Conservation (phyloP, 2,329 filamentous ascomycete genomes). For the Mycocentrospora acerina region DNA sequence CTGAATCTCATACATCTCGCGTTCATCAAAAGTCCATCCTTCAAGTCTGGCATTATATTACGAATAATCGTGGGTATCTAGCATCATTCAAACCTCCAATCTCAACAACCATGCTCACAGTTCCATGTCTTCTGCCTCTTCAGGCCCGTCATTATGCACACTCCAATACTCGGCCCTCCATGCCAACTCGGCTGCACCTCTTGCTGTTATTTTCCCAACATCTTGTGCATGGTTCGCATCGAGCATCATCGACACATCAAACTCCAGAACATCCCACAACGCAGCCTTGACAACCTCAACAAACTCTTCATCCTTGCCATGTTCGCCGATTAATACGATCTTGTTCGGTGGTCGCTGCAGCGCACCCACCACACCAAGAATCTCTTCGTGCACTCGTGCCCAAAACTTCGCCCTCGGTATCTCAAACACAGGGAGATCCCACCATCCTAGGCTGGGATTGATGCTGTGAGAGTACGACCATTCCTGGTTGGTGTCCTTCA, state of each 20-base stretch:
- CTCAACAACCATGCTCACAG: slow-evolving; percentile 4
- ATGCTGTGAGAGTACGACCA: slow-evolving; percentile 7
- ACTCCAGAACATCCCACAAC: slow-evolving; percentile 21
- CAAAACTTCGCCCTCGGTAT: slow-evolving; percentile 24
- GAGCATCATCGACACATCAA: slow-evolving; percentile 19
- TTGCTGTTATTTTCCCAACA: slow-evolving; percentile 16
- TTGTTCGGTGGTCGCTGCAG: slow-evolving; percentile 16
- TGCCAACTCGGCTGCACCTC: slow-evolving; percentile 27
- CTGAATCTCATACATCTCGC: no score
- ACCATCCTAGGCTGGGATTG: slow-evolving; percentile 27
- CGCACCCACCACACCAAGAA: slow-evolving; percentile 13
- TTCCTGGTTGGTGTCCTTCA: slow-evolving; percentile 10
- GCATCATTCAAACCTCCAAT: neutral
- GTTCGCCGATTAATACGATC: slow-evolving; percentile 25
- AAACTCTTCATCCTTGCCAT: slow-evolving; percentile 24
- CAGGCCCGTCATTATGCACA: neutral
- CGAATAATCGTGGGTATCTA: slow-evolving; percentile 12
- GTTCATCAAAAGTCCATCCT: no score
- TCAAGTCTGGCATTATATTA: slow-evolving; percentile 2
- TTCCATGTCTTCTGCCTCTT: slow-evolving; percentile 8
- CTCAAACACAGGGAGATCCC: slow-evolving; percentile 25
- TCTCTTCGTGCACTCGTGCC: slow-evolving; percentile 22
- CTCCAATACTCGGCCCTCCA: slow-evolving; percentile 10
- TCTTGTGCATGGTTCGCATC: slow-evolving; percentile 9
- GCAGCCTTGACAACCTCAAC: slow-evolving; percentile 19